Evolutionary conservation across 495 filamentous ascomycete species (phyloP), one percentile per base, ranked within the genome.

Genomic region (Aspergillus panamensis): DNA sequence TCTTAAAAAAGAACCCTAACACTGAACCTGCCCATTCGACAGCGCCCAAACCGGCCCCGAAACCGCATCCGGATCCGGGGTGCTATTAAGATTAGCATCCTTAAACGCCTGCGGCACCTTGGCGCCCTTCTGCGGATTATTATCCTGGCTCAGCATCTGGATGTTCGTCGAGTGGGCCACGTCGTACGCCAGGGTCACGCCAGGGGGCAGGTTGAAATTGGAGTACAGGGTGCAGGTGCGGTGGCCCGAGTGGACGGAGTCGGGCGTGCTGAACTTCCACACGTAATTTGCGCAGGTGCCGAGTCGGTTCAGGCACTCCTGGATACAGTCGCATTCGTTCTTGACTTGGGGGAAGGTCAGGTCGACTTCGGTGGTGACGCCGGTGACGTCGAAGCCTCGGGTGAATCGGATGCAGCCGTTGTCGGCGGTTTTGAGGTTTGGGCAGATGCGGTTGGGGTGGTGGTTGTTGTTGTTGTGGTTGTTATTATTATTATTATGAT

Each of bases 171-270:
- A 35, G 8, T 19, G 16, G 32, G 8, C 33, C 3, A 39, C 32
- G 9, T 52, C 19, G 20, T 19, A 52, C n/a, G 31, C 32, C 8
- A 52, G n/a, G 19, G n/a, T 25, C 12, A 52, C 50, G 16, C 14
- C 14, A 0, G 32, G 13, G 30, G 50, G 50, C 14, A 52, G 50
- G 14, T 52, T 52, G 50, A 52, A 52, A n/a, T 52, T 31, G 5
- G 50, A 52, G 19, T 52, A 52, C 19, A 52, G 21, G 31, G 50
- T 52, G 50, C 50, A 52, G 35, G 50, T 52, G 5, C 50, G 50
- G 25, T 52, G 30, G 32, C 50, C 50, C 7, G 50, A 52, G 4
- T 39, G n/a, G 3, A 52, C 50, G 5, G 50, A 35, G 5, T 52
- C 31, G 3, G 50, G 32, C 3, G 50, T 52, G 13, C 30, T 37